Evolutionary conservation across 768 basidiomycete genomes (phyloP).

Genomic region (Clavulina sp.): DNA sequence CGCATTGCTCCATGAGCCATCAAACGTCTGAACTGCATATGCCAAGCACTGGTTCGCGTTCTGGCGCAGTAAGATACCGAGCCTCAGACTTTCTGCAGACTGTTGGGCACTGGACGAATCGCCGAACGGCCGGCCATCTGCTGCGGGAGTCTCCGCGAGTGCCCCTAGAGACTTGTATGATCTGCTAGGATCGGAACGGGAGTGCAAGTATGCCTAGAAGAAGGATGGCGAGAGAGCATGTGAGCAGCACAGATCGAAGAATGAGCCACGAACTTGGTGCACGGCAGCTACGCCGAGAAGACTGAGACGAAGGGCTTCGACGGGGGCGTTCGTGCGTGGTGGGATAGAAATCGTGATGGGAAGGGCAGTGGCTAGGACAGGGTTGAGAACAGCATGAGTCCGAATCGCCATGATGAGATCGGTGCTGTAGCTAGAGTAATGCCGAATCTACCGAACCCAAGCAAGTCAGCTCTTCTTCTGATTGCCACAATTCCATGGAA

Average conservation of each 20-base stretch:
- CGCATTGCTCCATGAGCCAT: conserved; percentile 18
- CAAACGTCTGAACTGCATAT: conserved; percentile 18
- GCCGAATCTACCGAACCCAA: conserved; percentile 24
- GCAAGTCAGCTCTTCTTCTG: conserved; percentile 26
- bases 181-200: conserved; percentile 17
- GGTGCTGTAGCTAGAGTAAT: conserved; percentile 30
- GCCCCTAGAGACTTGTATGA: background rate
- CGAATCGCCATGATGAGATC: conserved; percentile 29
- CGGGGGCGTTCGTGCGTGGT: conserved; percentile 21
- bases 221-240: background rate
- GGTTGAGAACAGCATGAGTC: conserved; percentile 22
- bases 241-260: background rate
- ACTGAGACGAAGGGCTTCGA: conserved; percentile 25
- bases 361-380: conserved; percentile 26
- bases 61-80: conserved; percentile 13
- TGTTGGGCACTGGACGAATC: background rate
- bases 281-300: conserved; percentile 26
- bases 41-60: conserved; percentile 22
- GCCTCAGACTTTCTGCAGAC: background rate
- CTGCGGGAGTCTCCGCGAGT: background rate
- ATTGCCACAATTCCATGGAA: conserved; percentile 21
- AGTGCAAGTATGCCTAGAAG: conserved; percentile 19
- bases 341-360: conserved; percentile 26
- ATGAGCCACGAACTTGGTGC: conserved; percentile 18
- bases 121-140: background rate